Evolutionary conservation across 345 rosid species (phyloP), one percentile per base, ranked within the genome.

Genomic region (Euphorbia tirucalli): DNA sequence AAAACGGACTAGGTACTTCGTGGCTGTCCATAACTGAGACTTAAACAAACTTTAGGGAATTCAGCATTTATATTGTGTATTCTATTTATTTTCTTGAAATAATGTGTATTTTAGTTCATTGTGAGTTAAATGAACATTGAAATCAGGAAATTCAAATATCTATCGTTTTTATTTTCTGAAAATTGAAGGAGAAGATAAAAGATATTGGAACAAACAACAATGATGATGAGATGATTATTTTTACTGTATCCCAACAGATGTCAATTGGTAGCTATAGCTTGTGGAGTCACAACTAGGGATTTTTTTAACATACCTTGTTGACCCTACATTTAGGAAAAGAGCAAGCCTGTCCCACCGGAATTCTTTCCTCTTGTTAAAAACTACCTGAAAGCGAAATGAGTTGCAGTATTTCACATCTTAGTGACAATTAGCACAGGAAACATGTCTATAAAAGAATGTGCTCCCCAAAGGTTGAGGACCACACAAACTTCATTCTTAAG

Each of bases 301-400:
- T 44, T 66, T 37, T 37, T 55, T 6, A 25, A 70, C 65, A 54
- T 84, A 88, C 98, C 97, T 82, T 14, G 85, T 83, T 44, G 85
- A 80, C 61, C 88, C 88, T 37, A 90, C 86, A 81, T 83, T 82
- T 41, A 93, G 80, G 87, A 93, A 88, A 73, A 87, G 85, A 71
- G 89, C 76, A 71, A 91, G 83, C 77, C 93, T 87, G 74, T 86
- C 90, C 97, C 98, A 93, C 54, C 78, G 90, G 65, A 93, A 90
- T 83, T 93, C 96, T 82, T 90, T 93, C 78, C 75, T 85, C 84
- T 72, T 90, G 75, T 84, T 87, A 54, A 93, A 84, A 69, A 91
- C 88, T 64, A 87, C 97, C 97, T 93, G 73, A 22, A 65, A 79
- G 37, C 56, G 28, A 56, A 30, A 9, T 32, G 7, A 61, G 62